Evolutionary conservation across 768 basidiomycete species (phyloP).

Genomic region (Russula olivacea): DNA sequence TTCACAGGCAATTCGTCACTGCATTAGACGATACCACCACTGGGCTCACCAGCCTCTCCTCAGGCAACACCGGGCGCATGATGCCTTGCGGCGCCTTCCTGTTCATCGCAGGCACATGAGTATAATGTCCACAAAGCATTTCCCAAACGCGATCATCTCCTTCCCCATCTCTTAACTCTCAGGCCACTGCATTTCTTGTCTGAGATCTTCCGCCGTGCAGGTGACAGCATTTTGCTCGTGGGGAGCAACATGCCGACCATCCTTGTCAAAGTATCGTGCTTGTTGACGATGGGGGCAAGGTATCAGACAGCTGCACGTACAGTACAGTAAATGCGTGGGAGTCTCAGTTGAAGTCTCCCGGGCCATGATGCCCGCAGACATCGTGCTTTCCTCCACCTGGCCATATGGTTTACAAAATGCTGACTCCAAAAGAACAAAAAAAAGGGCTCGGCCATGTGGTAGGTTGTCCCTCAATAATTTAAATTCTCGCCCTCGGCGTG

Average conservation of each 20-base stretch:
- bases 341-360: neutral
- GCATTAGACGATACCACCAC: constrained; percentile 7
- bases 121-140: constrained; percentile 32
- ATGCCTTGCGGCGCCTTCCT: constrained; percentile 32
- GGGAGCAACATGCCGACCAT: constrained; percentile 28
- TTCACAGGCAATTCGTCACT: constrained; percentile 22
- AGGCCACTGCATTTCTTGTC: constrained; percentile 30
- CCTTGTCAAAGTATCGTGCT: constrained; percentile 15
- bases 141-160: constrained; percentile 28
- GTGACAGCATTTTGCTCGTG: constrained; percentile 33
- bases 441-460: neutral
- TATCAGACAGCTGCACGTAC: too few species aligned
- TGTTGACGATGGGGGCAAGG: too few species aligned
- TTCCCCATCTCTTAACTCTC: constrained; percentile 31
- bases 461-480: too few species aligned
- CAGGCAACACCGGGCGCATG: constrained; percentile 15
- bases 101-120: constrained; percentile 37
- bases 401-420: too few species aligned
- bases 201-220: constrained; percentile 32
- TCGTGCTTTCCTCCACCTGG: neutral
- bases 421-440: too few species aligned
- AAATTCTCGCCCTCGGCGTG: neutral
- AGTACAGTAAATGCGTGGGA: too few species aligned
- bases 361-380: neutral
- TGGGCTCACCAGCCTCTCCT: constrained; percentile 8